Percentiles rank a stretch among this genome's conserved stretches.
These are phyloP conservation scores for Tetraselmis chui DNA, from an alignment of 139 green algal species.

Conservation along the genomic window DNA sequence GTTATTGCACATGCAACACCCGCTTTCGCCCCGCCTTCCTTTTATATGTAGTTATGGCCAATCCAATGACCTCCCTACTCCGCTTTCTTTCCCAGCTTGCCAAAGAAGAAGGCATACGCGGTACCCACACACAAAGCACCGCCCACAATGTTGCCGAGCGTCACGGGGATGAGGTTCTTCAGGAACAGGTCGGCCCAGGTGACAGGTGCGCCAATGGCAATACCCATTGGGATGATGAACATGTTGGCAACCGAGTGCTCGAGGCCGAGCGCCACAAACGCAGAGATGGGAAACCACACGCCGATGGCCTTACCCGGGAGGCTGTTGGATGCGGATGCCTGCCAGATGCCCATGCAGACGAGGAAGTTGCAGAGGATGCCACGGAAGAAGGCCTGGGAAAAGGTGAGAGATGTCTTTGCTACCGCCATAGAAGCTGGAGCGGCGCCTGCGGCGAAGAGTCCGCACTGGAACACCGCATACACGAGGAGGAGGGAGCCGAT, in stretches of 20 bases:
- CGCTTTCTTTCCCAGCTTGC: conserved; percentile 30
- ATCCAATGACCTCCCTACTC: too few relatives aligned
- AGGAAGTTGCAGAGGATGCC: conserved; percentile 86
- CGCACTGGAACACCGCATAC: neutral
- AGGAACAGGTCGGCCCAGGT: conserved; percentile 58
- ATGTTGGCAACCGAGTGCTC: conserved; percentile 78
- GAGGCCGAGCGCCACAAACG: conserved; percentile 79
- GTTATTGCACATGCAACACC: too few relatives aligned
- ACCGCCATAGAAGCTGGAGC: conserved; percentile 15
- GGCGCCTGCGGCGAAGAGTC: neutral
- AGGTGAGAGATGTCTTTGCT: conserved; percentile 6
- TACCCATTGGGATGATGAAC: conserved; percentile 64
- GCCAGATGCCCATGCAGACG: conserved; percentile 83
- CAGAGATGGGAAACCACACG: conserved; percentile 47
- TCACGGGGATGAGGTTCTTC: conserved; percentile 83
- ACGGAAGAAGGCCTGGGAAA: conserved; percentile 47
- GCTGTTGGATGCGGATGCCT: conserved; percentile 46
- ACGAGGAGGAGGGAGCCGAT: conserved; percentile 41
- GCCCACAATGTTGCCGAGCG: conserved; percentile 78
- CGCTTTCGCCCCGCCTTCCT: too few relatives aligned
- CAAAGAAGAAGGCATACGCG: conserved; percentile 42
- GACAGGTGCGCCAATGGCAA: conserved; percentile 54
- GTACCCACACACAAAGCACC: conserved; percentile 63
- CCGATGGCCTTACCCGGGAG: conserved; percentile 75
- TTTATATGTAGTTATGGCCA: too few relatives aligned